Base-by-base conservation (phyloP, 192 early-diverging fungal species). In the Coemansia sp. region DNA sequence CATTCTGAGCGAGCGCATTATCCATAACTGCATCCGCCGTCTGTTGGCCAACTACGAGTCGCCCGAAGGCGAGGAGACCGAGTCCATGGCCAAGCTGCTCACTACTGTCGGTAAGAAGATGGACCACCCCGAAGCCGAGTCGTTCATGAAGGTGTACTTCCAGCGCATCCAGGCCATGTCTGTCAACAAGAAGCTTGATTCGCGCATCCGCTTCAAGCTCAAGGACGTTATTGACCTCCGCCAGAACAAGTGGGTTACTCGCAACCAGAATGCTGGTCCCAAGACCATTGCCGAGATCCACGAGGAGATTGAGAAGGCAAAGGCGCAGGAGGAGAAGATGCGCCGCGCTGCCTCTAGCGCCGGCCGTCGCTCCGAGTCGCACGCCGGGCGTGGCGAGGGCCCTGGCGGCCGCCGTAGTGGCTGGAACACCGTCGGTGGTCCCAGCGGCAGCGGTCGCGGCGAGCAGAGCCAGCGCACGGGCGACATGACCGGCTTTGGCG, bases 141-240 rank as follows among this genome's bases (percentile, higher is more conserved):
- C 49, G 22, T 78, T 84, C 53, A 87, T 99, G 84, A 90, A 98
- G 59, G 66, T 72, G 4, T 97, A 93, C 81, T 95, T 99, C 74
- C 57, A 53, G n/a, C 82, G 92, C 19, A 91, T 99, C 82, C 61
- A 78, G 46, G 83, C 86, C 42, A 81, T 99, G 79, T 75, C 84
- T 4, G 81, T 74, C 33, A 88, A 86, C 71, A 65, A 71, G 51
- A 82, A 80, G 49, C 77, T 98, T 24, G 73, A 81, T 34, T 89
- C 90, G 43, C 91, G 97, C 81, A 93, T 95, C 66, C 87, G 93
- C 33, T 99, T 98, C 67, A 91, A 93, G 91, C 67, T 99, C 34
- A 61, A 80, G 76, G 94, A 97, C 58, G 73, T 97, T 18, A 86
- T 95, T 25, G 93, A 96, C 43, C 75, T 95, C 50, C 83, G 93